Base-by-base conservation (phyloP, 2,329 filamentous ascomycete species). In the Apiospora pterosperma region DNA sequence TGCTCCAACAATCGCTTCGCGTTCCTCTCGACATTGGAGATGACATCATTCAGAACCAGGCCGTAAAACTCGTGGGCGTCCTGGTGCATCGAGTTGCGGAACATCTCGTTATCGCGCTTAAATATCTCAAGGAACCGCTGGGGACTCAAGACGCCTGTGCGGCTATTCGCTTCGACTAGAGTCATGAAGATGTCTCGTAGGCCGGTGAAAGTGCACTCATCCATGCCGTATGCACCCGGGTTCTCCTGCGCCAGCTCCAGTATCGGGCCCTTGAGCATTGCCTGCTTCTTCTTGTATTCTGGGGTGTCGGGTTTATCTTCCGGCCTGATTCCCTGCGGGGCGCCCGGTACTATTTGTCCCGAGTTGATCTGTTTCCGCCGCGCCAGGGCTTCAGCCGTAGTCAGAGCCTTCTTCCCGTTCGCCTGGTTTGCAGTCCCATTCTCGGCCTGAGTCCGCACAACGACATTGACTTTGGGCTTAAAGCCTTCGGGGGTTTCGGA, bases 21-120 rank as follows among this genome's bases (percentile, higher is more conserved):
- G 71, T 94, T 92, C n/a, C 88, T 85, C 78, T 99, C 96, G 31
- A 99, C 93, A 73, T 95, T 97, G 59, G 93, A 88, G 62, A 99
- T 95, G 38, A 99, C 92, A 75, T 97, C 92, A 76, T 99, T 99
- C n/a, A 99, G 83, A 2, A 99, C 85, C 36, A 98, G 82, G 66
- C 97, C 97, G 71, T 98, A 88, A 70, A 99, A 99, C 75, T 99
- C 96, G 77, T 99, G 96, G 1, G 96, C 96, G 76, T 99, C 96
- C 76, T 99, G 96, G 77, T 99, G 96, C 92, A 97, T 97, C 4
- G 94, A 92, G 42, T 93, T 95, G 65, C 93, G 89, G 73, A 99
- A 99, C 90, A 97, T 94, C 77, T 99, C 96, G 75, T 99, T 97
- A 72, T 98, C 93, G 67, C 92, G 88, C 74, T 94, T 92, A 73